Conservation (phyloP, 164 flowering plant genomes). For the Protea cynaroides region DNA sequence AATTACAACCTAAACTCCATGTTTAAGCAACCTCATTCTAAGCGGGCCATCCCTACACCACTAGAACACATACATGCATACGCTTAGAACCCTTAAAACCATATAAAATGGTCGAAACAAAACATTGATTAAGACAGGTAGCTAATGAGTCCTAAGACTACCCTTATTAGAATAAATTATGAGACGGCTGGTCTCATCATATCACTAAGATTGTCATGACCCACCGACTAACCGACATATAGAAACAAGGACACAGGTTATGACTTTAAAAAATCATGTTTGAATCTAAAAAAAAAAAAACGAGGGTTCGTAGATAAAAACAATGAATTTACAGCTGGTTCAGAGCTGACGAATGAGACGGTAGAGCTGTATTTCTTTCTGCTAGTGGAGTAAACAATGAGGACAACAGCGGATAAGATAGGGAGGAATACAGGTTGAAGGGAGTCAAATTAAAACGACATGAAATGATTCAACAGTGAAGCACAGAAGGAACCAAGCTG, state of each 20-base stretch:
- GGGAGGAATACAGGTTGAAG: too few species aligned
- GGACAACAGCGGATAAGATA: too few species aligned
- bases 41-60: background rate
- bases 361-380: background rate
- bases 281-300: too few species aligned
- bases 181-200: background rate
- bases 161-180: background rate
- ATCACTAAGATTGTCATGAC: background rate
- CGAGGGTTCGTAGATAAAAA: background rate
- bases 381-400: too few species aligned
- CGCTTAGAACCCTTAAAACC: background rate
- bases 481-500: background rate
- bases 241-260: background rate
- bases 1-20: background rate
- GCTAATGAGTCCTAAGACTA: background rate
- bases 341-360: background rate
- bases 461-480: background rate
- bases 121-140: background rate
- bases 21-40: background rate
- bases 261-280: background rate
- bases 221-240: background rate
- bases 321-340: background rate
- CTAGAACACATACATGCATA: background rate
- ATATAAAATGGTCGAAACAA: background rate
- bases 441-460: background rate